Conservation (phyloP, 352 stramenopile species). For the Chrysophaeum taylorii region DNA sequence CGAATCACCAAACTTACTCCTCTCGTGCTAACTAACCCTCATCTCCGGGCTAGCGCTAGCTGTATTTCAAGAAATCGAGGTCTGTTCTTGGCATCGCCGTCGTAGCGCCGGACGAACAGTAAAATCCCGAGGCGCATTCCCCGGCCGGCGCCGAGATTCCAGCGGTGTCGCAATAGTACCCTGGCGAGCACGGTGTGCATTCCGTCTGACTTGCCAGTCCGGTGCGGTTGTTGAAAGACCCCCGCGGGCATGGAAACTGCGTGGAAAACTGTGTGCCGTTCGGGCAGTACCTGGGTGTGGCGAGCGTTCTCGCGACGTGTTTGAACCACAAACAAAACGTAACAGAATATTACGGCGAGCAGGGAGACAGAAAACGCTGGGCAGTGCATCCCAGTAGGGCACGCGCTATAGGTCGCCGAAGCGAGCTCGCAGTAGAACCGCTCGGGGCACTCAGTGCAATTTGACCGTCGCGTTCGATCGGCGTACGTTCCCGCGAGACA, state of each 20-base stretch:
- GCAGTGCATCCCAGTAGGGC: constrained; percentile 61
- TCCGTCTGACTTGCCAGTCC: neutral
- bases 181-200: constrained; percentile 9
- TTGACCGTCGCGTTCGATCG: constrained; percentile 21
- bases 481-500: constrained; percentile 51
- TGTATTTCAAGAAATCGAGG: neutral
- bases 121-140: constrained; percentile 69
- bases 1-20: no score
- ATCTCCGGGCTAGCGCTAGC: no score
- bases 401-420: constrained; percentile 31
- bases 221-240: constrained; percentile 30
- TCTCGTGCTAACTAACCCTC: no score
- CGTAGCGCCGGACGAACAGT: constrained; percentile 37
- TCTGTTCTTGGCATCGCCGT: neutral
- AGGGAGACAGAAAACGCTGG: no score
- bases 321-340: no score
- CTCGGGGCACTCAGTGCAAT: constrained; percentile 55
- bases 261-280: constrained; percentile 40
- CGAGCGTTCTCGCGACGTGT: constrained; percentile 23
- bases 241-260: constrained; percentile 54
- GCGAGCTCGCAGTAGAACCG: constrained; percentile 36
- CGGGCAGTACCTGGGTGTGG: constrained; percentile 66
- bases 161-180: constrained; percentile 12
- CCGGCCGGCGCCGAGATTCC: constrained; percentile 47
- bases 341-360: no score